Percentiles rank a stretch among this genome's conserved stretches.
Conservation (phyloP, 495 filamentous ascomycete genomes). For the Aspergillus affinis region DNA sequence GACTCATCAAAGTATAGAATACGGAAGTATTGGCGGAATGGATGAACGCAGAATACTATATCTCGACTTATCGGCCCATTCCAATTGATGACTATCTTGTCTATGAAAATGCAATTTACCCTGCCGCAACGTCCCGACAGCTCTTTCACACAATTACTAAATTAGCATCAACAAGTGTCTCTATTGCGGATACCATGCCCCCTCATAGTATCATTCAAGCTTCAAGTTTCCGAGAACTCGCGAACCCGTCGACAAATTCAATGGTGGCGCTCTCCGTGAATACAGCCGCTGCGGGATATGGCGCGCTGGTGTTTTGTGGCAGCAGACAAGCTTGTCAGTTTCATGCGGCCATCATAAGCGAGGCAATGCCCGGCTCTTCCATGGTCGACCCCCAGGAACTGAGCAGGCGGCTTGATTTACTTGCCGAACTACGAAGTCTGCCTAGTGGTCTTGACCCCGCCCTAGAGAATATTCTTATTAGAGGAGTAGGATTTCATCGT, state of each 20-base stretch:
- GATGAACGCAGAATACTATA: constrained; percentile 70
- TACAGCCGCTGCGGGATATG: constrained; percentile 65
- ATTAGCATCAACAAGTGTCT: constrained; percentile 40
- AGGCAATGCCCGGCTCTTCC: constrained; percentile 52
- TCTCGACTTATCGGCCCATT: constrained; percentile 71
- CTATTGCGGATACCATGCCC: constrained; percentile 33
- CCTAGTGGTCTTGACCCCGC: constrained; percentile 65
- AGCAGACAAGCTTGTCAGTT: constrained; percentile 66
- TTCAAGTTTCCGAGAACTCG: constrained; percentile 60
- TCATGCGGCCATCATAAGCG: constrained; percentile 62
- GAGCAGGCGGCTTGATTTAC: constrained; percentile 62
- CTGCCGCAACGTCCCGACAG: constrained; percentile 57
- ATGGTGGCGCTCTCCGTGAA: constrained; percentile 68
- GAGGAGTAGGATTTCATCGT: constrained; percentile 78
- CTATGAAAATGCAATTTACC: constrained; percentile 71
- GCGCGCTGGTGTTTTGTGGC: constrained; percentile 74
- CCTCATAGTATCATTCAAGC: constrained; percentile 51
- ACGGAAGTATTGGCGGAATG: constrained; percentile 66
- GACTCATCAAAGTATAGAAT: constrained; percentile 52
- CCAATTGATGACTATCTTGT: constrained; percentile 76
- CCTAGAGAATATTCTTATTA: constrained; percentile 61
- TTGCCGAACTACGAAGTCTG: constrained; percentile 67
- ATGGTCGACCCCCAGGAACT: constrained; percentile 47
- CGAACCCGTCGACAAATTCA: constrained; percentile 64
- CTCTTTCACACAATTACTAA: constrained; percentile 63